A percentile compares a stretch with the other conserved stretches of the same genome.
These are phyloP conservation scores for Salix purpurea DNA, from an alignment of 345 rosid species.

Conservation along the genomic window DNA sequence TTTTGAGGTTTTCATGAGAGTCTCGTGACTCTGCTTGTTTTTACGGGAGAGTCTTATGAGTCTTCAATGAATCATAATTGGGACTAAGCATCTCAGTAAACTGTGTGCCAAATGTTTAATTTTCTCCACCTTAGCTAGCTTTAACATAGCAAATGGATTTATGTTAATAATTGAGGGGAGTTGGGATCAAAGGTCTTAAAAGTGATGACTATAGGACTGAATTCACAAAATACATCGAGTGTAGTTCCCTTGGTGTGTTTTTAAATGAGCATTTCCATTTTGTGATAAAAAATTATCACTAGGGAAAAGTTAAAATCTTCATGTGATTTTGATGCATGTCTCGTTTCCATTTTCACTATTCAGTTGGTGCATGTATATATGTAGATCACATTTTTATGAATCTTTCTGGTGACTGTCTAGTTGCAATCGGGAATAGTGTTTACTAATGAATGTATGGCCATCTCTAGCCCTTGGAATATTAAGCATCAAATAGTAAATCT, in stretches of 20 bases:
- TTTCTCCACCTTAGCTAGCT: not conserved
- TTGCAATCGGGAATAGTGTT: not conserved
- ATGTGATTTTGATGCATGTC: not conserved
- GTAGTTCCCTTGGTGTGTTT: not conserved
- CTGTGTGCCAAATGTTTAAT: not conserved
- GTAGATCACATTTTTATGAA: not conserved
- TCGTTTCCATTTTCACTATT: not conserved
- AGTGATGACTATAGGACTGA: not conserved
- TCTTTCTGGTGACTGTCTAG: not conserved
- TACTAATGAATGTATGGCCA: not conserved
- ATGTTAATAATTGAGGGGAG: not conserved
- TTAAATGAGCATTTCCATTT: not conserved
- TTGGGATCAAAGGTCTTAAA: not conserved
- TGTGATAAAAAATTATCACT: not conserved
- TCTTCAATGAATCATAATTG: no score
- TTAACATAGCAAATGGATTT: not conserved
- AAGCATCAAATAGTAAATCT: not conserved
- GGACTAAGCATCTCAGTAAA: not conserved
- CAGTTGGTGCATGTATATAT: not conserved
- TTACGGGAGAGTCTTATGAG: no score
- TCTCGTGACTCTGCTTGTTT: no score
- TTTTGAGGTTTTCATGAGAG: not conserved
- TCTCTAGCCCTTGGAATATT: not conserved
- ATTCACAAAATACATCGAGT: not conserved
- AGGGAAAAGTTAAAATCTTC: not conserved